These are phyloP conservation scores for Saccharata proteae DNA, from an alignment of 2,329 filamentous ascomycete species.

Conservation along the genomic window DNA sequence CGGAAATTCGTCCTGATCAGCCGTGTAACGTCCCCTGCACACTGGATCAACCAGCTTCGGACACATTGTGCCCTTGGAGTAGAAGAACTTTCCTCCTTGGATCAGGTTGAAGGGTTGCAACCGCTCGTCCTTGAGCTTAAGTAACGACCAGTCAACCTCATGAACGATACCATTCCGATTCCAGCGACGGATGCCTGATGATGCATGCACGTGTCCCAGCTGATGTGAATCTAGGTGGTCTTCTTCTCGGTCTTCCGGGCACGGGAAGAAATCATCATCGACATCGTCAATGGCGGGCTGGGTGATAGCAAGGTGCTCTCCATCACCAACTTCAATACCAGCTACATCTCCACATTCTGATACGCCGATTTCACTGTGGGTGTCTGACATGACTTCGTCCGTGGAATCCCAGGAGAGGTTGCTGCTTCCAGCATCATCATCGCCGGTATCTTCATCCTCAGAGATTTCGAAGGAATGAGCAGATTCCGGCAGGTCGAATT, in stretches of 20 bases:
- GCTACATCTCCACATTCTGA: conserved; percentile 37
- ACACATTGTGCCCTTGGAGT: conserved; percentile 14
- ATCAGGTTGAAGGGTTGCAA: conserved; percentile 59
- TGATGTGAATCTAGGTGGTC: conserved; percentile 72
- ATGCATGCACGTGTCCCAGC: conserved; percentile 76
- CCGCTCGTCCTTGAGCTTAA: conserved; percentile 63
- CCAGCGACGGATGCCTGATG: conserved; percentile 74
- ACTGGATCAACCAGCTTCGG: conserved; percentile 23
- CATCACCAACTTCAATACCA: conserved; percentile 40
- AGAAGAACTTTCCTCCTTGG: conserved; percentile 36
- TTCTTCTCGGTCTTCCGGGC: conserved; percentile 58
- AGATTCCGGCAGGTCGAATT: conserved; percentile 16
- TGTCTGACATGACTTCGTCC: conserved; percentile 48
- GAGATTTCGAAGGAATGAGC: conserved; percentile 37
- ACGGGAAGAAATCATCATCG: conserved; percentile 69
- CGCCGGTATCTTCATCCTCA: conserved; percentile 36
- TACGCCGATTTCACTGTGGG: conserved; percentile 30
- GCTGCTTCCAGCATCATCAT: conserved; percentile 14
- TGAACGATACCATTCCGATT: conserved; percentile 61
- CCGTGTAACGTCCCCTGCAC: conserved; percentile 19
- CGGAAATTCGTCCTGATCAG: conserved; percentile 35
- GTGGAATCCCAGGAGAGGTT: conserved; percentile 16
- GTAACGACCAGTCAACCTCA: conserved; percentile 92
- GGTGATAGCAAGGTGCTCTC: conserved; percentile 70
- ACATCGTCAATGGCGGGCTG: conserved; percentile 88